These are phyloP conservation scores for Musa beccarii DNA, from an alignment of 176 grass and related monocot species.

Conservation along the genomic window DNA sequence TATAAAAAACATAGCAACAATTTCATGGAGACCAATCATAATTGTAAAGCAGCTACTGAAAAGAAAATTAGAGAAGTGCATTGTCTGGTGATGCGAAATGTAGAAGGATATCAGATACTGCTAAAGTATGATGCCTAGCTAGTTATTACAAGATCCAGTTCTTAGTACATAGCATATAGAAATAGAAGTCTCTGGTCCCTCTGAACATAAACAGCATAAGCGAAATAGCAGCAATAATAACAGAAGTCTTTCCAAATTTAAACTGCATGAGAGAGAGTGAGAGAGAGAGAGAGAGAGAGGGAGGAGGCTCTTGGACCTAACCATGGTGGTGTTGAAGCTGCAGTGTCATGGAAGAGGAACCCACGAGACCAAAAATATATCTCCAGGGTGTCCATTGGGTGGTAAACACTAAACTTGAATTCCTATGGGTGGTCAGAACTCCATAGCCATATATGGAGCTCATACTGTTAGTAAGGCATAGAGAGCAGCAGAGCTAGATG, in stretches of 20 bases:
- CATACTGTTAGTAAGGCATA: not conserved
- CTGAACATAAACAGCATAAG: not conserved
- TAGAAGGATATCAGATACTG: too few relatives aligned
- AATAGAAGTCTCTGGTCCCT: not conserved
- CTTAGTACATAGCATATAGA: not conserved
- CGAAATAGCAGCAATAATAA: not conserved
- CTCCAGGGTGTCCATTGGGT: not conserved
- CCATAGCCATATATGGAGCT: conserved; percentile 13
- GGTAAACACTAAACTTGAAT: too few relatives aligned
- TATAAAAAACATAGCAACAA: too few relatives aligned
- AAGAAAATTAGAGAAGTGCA: too few relatives aligned
- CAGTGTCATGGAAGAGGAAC: not conserved
- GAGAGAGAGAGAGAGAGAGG: not conserved
- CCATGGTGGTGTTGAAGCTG: conserved; percentile 13
- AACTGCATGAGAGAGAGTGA: not conserved
- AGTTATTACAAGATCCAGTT: too few relatives aligned
- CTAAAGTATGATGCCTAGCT: too few relatives aligned
- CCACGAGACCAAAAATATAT: conserved; percentile 16
- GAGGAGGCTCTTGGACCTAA: conserved; percentile 10
- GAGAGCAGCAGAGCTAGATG: conserved; percentile 6
- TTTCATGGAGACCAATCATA: too few relatives aligned
- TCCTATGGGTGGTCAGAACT: not conserved
- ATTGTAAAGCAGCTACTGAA: too few relatives aligned
- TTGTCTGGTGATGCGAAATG: too few relatives aligned
- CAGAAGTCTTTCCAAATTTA: not conserved